phyloP scores from a whole-genome alignment of 225 moss, liverwort and hornwort genomes.

The Neckera pumila region DNA sequence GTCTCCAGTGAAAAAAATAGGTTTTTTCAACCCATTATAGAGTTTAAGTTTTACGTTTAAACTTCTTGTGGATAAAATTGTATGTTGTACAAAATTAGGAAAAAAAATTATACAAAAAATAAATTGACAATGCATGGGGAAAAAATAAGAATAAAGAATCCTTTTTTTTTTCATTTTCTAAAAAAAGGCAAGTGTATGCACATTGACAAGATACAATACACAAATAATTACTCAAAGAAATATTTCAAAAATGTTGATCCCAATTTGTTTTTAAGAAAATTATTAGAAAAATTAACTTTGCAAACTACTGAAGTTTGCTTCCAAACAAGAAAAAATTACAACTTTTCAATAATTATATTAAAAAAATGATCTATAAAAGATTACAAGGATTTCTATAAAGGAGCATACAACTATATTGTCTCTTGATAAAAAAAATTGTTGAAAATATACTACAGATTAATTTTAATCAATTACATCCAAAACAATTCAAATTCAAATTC shows the following conservation, averaged over 20 bases:
- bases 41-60: accelerated
- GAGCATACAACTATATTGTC: neutral
- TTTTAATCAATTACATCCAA: neutral
- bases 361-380: neutral
- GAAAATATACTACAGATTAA: neutral
- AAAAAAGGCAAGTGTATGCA: neutral
- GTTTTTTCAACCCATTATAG: neutral
- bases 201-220: neutral
- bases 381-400: neutral
- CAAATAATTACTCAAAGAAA: neutral
- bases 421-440: neutral
- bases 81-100: neutral
- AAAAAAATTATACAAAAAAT: neutral
- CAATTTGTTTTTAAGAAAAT: accelerated
- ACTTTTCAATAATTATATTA: neutral
- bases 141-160: too few species aligned
- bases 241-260: neutral
- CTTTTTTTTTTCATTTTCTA: neutral
- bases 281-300: neutral
- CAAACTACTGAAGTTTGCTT: accelerated
- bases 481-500: neutral
- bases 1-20: too few species aligned
- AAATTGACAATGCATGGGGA: neutral
- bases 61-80: neutral
- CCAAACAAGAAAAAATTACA: neutral